Evolutionary conservation across 257 asterid species (phyloP).

Genomic region (Przewalskia tangutica): DNA sequence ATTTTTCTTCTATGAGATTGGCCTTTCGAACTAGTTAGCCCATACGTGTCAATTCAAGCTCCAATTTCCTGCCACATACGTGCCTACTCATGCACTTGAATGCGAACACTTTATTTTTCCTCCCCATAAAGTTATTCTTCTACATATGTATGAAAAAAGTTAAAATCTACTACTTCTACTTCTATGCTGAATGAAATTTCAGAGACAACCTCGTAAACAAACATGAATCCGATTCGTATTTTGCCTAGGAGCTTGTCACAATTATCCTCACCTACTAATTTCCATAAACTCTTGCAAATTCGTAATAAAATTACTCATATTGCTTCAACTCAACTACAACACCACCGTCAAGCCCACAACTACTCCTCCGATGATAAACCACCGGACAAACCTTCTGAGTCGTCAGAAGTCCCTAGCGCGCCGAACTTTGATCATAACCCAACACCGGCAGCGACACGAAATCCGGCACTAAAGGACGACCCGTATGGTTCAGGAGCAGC

Average conservation of each 20-base stretch:
- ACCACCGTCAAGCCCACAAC: background rate
- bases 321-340: background rate
- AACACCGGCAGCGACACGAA: background rate
- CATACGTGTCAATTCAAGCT: background rate
- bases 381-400: background rate
- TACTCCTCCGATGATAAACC: background rate
- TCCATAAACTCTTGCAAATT: background rate
- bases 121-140: background rate
- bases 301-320: background rate
- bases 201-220: background rate
- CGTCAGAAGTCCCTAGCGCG: background rate
- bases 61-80: background rate
- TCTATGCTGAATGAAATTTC: background rate
- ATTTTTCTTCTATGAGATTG: too few relatives aligned
- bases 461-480: background rate
- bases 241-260: background rate
- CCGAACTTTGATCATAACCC: background rate
- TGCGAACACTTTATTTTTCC: background rate
- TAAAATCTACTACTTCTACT: too few relatives aligned
- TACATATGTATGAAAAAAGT: too few relatives aligned
- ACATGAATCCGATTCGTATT: background rate
- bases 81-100: background rate
- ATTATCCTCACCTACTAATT: background rate
- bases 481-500: background rate
- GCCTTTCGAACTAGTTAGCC: too few relatives aligned